Base-by-base conservation (phyloP, 371 early-diverging fungal species). In the Paraphysoderma sedebokerense region DNA sequence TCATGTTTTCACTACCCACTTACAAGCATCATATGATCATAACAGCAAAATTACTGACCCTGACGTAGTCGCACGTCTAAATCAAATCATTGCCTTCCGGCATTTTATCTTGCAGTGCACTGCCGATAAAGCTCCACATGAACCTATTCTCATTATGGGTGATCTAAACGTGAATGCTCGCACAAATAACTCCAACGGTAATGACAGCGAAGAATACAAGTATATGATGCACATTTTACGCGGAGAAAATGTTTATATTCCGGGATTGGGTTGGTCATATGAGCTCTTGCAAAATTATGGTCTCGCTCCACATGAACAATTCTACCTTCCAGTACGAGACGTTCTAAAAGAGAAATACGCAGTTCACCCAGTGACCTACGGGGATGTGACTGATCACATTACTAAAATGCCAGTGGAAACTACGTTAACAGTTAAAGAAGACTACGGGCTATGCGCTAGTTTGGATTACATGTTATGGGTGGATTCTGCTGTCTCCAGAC, bases 1-100 rank as follows among this genome's bases (percentile, higher is more conserved):
- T 26, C 79, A 86, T 54, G 44, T 87, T 17, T 84, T 87, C 56
- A 82, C 74, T 17, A 86, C 84, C 11, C 86, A 88, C 58, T 77
- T 85, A 7, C 89, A 88, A 59, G 77, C 80, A 13, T 76, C 81
- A 11, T 77, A 82, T 47, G 61, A 59, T 29, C 62, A 53, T 5
- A 61, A 48, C 1, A 59, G 59, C 5, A 51, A 56, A 34, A 52
- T 70, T 5, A 70, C 58, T 24, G 62, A 65, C 44, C 65, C 66
- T 20, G 75, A 68, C 47, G 74, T 69, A 11, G 53, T 63, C 31
- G 57, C 69, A 13, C 65, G 85, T 15, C 48, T 76, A 36, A 53
- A 59, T 15, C 85, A 84, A 52, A 58, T 84, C 45, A 52, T 59
- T 9, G 49, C 47, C 19, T 60, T 86, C 17, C 81, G 76, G 46